Base-by-base conservation (phyloP, 306 rosid species). In the Dicorynia guianensis region DNA sequence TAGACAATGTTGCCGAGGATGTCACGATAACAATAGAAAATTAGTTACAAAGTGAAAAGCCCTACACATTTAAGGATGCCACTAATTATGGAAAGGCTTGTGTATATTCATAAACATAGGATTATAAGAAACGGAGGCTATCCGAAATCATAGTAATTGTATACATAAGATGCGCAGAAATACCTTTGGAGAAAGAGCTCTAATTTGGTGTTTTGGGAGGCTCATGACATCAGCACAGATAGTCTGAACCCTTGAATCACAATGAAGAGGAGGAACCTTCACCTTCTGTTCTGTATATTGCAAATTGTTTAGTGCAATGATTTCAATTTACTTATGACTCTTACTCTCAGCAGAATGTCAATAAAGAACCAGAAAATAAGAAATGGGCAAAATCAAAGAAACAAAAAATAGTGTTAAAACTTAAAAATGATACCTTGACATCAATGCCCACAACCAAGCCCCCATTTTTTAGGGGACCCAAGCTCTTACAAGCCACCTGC, bases 401-500 rank as follows among this genome's bases (percentile, higher is more conserved):
- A 36, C 50, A 61, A 42, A 52, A 50, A 6, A 36, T 53, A 70
- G 7, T 7, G 3, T 17, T 7, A 11, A 50, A 53, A n/a, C n/a
- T 14, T 4, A 39, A 71, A 67, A 47, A 54, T 40, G 59, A 58
- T 57, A 86, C 93, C 93, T 96, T 92, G 57, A 91, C 71, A 83
- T 96, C 99, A 76, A 96, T 74, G 52, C 97, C 99, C 46, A 92
- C 73, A 71, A 92, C 93, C 70, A 72, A 82, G 19, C 98, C 97
- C 7, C 97, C 96, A 63, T 76, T 72, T 4, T 47, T 66, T 0
- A 80, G 58, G 10, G 97, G 93, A 15, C 99, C 99, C 73, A 96
- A 79, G 82, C 96, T 92, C 86, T 95, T 93, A 55, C 93, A 92
- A 62, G 97, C 93, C 3, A 95, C 99, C 87, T 95, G 67, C 34